These are phyloP conservation scores for Trichoderma lentiforme DNA, from an alignment of 2,329 filamentous ascomycete species.

Conservation along the genomic window DNA sequence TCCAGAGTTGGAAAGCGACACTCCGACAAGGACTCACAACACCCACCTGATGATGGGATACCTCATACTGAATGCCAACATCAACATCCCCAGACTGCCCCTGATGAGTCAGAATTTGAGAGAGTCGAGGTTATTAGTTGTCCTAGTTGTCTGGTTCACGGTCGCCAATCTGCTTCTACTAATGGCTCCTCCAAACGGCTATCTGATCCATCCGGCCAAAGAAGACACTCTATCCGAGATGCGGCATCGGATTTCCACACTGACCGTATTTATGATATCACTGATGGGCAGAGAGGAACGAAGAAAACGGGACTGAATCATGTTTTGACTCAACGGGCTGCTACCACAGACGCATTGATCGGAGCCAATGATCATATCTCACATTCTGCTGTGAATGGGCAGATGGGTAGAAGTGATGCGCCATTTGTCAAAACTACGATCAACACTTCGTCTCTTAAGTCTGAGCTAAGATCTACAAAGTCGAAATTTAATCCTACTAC, in stretches of 20 bases:
- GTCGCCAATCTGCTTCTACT: constrained; percentile 5
- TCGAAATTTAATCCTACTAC: constrained; percentile 28
- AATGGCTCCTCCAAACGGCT: background rate
- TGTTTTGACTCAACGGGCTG: background rate
- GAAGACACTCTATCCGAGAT: constrained; percentile 3
- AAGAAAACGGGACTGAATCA: background rate
- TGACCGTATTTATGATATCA: background rate
- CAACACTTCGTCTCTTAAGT: background rate
- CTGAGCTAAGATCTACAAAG: background rate
- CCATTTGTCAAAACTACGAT: too few species aligned
- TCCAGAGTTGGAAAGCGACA: background rate
- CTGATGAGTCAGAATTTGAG: constrained; percentile 18
- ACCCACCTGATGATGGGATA: background rate
- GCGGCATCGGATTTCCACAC: background rate
- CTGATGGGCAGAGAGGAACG: background rate
- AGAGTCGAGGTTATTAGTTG: constrained; percentile 22
- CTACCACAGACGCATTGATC: background rate
- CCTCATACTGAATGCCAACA: background rate
- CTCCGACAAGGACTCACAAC: background rate
- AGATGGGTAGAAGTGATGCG: background rate
- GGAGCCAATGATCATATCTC: background rate
- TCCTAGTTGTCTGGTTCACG: constrained; percentile 23
- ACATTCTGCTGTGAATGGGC: background rate
- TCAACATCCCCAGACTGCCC: background rate
- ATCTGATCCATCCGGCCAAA: constrained; percentile 19